Evolutionary conservation across 2,329 filamentous ascomycete species (phyloP), one percentile per base, ranked within the genome.

Genomic region (Nothopassalora personata): DNA sequence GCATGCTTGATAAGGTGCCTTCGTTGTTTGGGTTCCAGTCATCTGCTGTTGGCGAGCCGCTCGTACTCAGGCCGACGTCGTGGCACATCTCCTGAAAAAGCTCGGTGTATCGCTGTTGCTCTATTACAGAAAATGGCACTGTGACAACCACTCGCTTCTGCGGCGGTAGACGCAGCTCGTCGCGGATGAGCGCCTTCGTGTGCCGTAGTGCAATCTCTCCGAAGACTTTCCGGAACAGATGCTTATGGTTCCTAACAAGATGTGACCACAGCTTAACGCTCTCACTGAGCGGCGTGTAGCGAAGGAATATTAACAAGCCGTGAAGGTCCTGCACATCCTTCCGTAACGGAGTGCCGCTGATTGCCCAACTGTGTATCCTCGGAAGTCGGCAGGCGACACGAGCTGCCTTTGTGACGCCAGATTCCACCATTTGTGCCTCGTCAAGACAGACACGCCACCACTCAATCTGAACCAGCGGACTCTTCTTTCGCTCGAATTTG

Each of bases 381-480:
- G 93, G 91, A 61, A 99, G 87, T 28, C 88, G 78, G 45, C 86
- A 84, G 36, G 91, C 91, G 13, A 97, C 86, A 50, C 81, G 84
- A 1, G 94, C 92, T 30, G 93, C 90, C 66, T 90, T 87, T 67
- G 86, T 92, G 4, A 95, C 86, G 34, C 91, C 91, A 64, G 85
- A 93, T 71, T 97, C 93, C 46, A 97, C 86, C 88, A 96, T 96
- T 70, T 99, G 94, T 0, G 93, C 77, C 87, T 91, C 84, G 65
- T 86, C 84, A 28, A 86, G 76, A 67, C 82, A 85, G 1, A 96
- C 84, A 46, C 93, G 83, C 91, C 91, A 97, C 91, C 91, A 97
- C 1, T 81, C 85, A 18, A 97, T 84, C 65, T 89, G 83, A 9
- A 92, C 85, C 6, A 97, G 78, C 0, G 92, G 92, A 4, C 90